Conservation (phyloP, 2,329 filamentous ascomycete species). For the Didymella sp. region DNA sequence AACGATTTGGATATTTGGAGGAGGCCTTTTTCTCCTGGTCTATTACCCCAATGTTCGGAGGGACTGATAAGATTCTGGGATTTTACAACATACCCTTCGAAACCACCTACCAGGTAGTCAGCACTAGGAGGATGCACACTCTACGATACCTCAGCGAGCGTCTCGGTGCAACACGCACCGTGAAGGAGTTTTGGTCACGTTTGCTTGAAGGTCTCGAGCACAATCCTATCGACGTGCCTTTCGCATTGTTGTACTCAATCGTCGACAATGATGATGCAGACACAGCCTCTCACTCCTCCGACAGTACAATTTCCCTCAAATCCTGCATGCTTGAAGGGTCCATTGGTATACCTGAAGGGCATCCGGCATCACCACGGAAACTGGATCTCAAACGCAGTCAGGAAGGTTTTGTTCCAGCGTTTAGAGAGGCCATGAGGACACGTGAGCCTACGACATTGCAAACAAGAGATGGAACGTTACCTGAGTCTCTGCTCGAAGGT, state of each 20-base stretch:
- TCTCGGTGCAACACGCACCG: conserved; percentile 38
- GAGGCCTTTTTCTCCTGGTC: conserved; percentile 55
- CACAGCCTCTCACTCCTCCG: conserved; percentile 34
- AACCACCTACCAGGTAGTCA: conserved; percentile 50
- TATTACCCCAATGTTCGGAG: conserved; percentile 50
- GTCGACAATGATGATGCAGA: conserved; percentile 37
- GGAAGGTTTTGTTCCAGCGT: conserved; percentile 43
- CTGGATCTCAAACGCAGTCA: conserved; percentile 39
- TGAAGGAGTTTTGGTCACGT: conserved; percentile 56
- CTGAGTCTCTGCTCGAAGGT: conserved; percentile 36
- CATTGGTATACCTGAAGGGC: conserved; percentile 42
- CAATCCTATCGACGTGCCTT: conserved; percentile 42
- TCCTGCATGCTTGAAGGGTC: conserved; percentile 44
- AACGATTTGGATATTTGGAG: conserved; percentile 40
- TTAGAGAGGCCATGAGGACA: conserved; percentile 45
- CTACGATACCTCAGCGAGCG: conserved; percentile 50
- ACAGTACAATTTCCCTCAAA: conserved; percentile 37
- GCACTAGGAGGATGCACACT: conserved; percentile 49
- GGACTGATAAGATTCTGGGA: conserved; percentile 43
- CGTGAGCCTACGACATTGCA: conserved; percentile 38
- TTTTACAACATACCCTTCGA: conserved; percentile 48
- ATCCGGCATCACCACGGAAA: conserved; percentile 36
- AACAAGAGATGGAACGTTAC: conserved; percentile 36
- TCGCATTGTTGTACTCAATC: conserved; percentile 45
- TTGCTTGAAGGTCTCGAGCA: conserved; percentile 58